Evolutionary conservation across 495 filamentous ascomycete genomes (phyloP), one percentile per base, ranked within the genome.

Genomic region (Pseudevernia furfuracea): DNA sequence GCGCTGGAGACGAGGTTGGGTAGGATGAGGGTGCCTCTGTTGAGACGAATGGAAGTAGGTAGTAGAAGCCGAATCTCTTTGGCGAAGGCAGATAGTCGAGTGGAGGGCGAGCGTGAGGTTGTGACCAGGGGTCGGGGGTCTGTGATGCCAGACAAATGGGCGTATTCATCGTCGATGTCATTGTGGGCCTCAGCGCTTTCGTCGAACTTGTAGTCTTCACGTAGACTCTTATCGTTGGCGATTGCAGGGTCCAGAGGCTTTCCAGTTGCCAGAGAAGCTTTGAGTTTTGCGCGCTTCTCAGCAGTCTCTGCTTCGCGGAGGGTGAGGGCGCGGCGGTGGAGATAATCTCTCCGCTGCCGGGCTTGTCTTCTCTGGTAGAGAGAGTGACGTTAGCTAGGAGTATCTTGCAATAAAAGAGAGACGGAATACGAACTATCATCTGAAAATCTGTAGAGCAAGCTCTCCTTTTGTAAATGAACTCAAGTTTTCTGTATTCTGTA

Each of bases 31-130:
- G 93, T 96, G 68, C 94, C 94, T 72, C 94, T 84, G 70, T 98
- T 97, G 52, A 97, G 77, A 10, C 93, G 85, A 61, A 99, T 94
- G 1, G 86, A 82, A 9, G 94, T 97, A 1, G 94, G 94, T 14
- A 99, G 83, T 12, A 99, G 81, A 15, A 99, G 77, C 39, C 94
- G 83, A 37, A 99, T 89, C 76, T 99, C 94, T 71, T 99, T 99
- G n/a, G 90, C 88, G 71, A 98, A 98, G 15, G 89, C 85, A 48
- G 84, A 83, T 7, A 97, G 82, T 49, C 92, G 84, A 53, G 89
- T 88, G 55, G 88, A 92, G 36, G 93, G 93, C 65, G 91, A 89
- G 58, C 94, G 83, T 56, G 89, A 91, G 7, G 95, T 97, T 15
- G 93, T 96, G 64, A 97, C 89, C n/a, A 96, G 82, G 17, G 93